A percentile compares a stretch with the other conserved stretches of the same genome.
Evolutionary conservation across 257 asterid species (phyloP).

Genomic region (Ajuga chamaepitys): DNA sequence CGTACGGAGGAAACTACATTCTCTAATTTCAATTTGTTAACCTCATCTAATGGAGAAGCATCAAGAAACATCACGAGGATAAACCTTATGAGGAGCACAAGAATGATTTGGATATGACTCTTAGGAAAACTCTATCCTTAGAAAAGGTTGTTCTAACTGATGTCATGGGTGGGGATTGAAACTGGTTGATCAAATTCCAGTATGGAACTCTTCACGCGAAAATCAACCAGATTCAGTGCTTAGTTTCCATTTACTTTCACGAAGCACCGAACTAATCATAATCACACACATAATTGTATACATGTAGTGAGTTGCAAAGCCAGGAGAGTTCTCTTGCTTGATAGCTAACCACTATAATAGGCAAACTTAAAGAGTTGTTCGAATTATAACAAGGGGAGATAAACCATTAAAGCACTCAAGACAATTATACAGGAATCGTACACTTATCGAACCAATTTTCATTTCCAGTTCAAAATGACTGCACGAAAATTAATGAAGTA

Average conservation of each 20-base stretch:
- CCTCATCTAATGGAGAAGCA: neutral
- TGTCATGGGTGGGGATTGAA: neutral
- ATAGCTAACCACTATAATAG: neutral
- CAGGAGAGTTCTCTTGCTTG: neutral
- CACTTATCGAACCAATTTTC: neutral
- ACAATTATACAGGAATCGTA: neutral
- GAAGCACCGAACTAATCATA: too few species aligned
- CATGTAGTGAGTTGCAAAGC: too few species aligned
- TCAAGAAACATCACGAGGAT: neutral
- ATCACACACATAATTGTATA: too few species aligned
- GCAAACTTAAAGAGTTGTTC: neutral
- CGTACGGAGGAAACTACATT: neutral
- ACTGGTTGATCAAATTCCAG: neutral
- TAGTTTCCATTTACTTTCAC: too few species aligned
- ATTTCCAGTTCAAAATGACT: neutral
- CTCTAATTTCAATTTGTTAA: neutral
- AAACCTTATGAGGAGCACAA: neutral
- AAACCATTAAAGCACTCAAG: neutral
- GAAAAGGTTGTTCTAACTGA: slow-evolving; percentile 3
- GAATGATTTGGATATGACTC: neutral
- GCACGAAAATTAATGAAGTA: neutral
- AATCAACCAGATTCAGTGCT: neutral
- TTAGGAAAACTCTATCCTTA: too few species aligned
- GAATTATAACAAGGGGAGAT: too few species aligned
- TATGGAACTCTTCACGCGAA: neutral